Conservation (phyloP, 164 flowering plant genomes). For the Pachysandra terminalis region DNA sequence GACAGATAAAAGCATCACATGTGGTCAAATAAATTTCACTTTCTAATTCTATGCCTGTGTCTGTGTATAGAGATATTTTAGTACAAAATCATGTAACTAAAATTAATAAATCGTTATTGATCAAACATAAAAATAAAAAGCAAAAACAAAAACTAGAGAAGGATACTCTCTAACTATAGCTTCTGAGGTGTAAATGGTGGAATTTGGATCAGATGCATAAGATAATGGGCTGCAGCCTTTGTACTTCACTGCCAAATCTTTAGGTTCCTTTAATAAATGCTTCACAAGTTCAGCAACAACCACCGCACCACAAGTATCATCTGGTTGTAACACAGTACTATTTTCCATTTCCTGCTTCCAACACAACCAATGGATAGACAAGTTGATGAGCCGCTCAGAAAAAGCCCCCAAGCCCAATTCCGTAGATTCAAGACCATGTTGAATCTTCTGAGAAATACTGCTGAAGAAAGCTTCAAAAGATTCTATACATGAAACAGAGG, state of each 20-base stretch:
- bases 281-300: constrained; percentile 41
- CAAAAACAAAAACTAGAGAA: constrained; percentile 15
- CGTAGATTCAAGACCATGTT: constrained; percentile 52
- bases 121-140: background rate
- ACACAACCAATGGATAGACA: constrained; percentile 47
- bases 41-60: no score
- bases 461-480: constrained; percentile 50
- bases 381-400: constrained; percentile 68
- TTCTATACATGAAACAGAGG: constrained; percentile 30
- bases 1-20: background rate
- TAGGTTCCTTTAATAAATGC: constrained; percentile 56
- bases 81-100: no score
- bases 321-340: constrained; percentile 12
- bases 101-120: background rate
- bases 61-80: no score
- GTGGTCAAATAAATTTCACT: no score
- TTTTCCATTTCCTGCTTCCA: constrained; percentile 30
- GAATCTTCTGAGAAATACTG: constrained; percentile 51
- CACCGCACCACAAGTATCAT: constrained; percentile 19
- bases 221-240: constrained; percentile 24
- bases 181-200: constrained; percentile 30
- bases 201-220: constrained; percentile 22
- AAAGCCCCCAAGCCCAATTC: constrained; percentile 68
- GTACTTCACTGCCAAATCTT: constrained; percentile 52
- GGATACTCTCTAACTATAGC: constrained; percentile 82